Base-by-base conservation (phyloP, 192 early-diverging fungal species). In the Rhizophagus clarus region DNA sequence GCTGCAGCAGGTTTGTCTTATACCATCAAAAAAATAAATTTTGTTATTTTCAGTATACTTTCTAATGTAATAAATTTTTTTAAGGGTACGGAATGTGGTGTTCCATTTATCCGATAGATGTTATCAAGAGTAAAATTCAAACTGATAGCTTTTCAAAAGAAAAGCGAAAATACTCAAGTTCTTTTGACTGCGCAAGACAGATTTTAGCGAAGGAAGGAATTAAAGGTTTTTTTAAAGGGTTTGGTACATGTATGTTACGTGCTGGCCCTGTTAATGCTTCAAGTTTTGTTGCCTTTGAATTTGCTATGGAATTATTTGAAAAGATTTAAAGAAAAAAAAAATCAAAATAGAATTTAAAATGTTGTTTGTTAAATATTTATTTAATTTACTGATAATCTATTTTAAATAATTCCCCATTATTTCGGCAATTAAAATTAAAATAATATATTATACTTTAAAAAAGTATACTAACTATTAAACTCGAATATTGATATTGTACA, bases 71-170 rank as follows among this genome's bases (percentile, higher is more conserved):
- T 75, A 40, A 40, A 8, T n/a, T 24, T 76, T 49, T 71, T 32
- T n/a, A 56, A 87, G 86, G 86, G 62, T 87, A 93, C 72, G 86
- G 88, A 28, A 85, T 94, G 73, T 94, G 93, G 93, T 74, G 90
- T n/a, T 90, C 91, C 9, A 89, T 96, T 14, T 99, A 97, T 84
- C 97, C 97, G 37, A 89, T 97, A 45, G 97, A 98, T 85, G 91
- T 93, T 60, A 90, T 99, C 85, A 99, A 99, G 86, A 95, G 93
- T 84, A 96, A 96, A 85, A 82, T 99, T 40, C 97, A 99, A 84
- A 97, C 95, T 5, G 96, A 99, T 82, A 91, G 88, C 2, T 95
- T 99, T 83, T 85, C 89, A 22, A 80, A 84, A 0, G 76, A 74
- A 7, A 88, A 87, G 14, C 89, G 91, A 76, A 89, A 91, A 79